Base-by-base conservation (phyloP, 805 yeast genomes). In the Cyberlindnera misumaiensis region DNA sequence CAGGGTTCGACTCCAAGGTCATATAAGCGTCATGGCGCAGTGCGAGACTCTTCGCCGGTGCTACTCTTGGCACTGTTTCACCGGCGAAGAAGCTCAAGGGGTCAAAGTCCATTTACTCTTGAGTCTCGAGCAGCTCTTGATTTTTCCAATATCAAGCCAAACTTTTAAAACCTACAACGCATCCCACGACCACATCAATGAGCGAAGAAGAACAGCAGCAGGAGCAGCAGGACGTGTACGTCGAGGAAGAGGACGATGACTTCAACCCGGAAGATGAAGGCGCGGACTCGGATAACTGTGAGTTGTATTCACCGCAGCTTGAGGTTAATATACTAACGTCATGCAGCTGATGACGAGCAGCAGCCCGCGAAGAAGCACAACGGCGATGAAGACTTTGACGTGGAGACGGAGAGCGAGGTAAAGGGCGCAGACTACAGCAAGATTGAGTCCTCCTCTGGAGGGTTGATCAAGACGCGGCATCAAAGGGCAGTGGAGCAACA, bases 401-500 rank as follows among this genome's bases (percentile, higher is more conserved):
- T 47, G 9, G 68, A 57, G 4, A 63, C 57, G 2, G 67, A 53
- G 6, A 61, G 54, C 3, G 65, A 55, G 17, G 55, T 52, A 6
- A 39, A 43, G 17, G 46, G 35, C 15, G 54, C 58, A 11, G 44
- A 51, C 20, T 82, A 82, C 53, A 64, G 73, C 6, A 60, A 60
- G 3, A 73, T 82, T 5, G 83, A 76, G 44, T 73, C 75, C 52
- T 51, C 67, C 33, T 52, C 64, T 11, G 83, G 81, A n/a, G 82
- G 87, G 0, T 68, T 80, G 38, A 72, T 85, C 27, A 75, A 76
- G 50, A 85, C 95, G 0, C 67, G 95, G 47, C 68, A 74, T 16
- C 90, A 80, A 46, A 59, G 83, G 34, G 61, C 60, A 22, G 43
- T 63, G 16, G 83, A 77, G 38, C 56, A 53, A 41, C 43, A 56